These are phyloP conservation scores for Fagopyrum tataricum DNA, from an alignment of 148 eudicot species.

Conservation along the genomic window DNA sequence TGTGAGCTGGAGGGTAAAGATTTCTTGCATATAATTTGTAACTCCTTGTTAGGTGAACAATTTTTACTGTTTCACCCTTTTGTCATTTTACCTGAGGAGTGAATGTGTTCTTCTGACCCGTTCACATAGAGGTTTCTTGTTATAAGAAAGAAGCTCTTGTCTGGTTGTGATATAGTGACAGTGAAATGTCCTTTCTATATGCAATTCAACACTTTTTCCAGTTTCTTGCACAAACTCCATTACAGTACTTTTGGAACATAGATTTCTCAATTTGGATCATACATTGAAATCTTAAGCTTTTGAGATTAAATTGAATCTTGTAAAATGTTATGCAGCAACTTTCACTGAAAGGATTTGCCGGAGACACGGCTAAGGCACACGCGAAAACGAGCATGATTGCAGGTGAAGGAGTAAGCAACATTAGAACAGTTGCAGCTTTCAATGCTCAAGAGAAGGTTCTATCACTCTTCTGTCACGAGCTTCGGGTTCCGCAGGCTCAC, in stretches of 20 bases:
- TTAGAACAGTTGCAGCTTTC: slow-evolving; percentile 94
- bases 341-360: slow-evolving; percentile 94
- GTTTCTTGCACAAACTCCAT: slow-evolving; percentile 6
- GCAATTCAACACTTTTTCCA: slow-evolving; percentile 2
- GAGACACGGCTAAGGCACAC: slow-evolving; percentile 99
- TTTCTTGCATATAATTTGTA: neutral
- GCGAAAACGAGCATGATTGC: slow-evolving; percentile 99
- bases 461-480: slow-evolving; percentile 69
- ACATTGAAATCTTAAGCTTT: neutral
- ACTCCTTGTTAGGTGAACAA: slow-evolving; percentile 7
- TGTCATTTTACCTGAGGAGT: slow-evolving; percentile 4
- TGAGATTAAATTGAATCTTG: neutral
- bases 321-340: slow-evolving; percentile 57
- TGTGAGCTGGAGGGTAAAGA: slow-evolving; percentile 10
- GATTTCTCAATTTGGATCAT: neutral
- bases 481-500: slow-evolving; percentile 57
- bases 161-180: neutral
- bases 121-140: slow-evolving; percentile 1
- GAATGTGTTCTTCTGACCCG: neutral
- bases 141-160: neutral
- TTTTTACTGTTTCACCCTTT: slow-evolving; percentile 4
- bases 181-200: slow-evolving; percentile 7
- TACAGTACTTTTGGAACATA: neutral
- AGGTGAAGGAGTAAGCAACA: slow-evolving; percentile 97
- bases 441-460: slow-evolving; percentile 89